Evolutionary conservation across 345 rosid species (phyloP).

Genomic region (Lumnitzera littorea): DNA sequence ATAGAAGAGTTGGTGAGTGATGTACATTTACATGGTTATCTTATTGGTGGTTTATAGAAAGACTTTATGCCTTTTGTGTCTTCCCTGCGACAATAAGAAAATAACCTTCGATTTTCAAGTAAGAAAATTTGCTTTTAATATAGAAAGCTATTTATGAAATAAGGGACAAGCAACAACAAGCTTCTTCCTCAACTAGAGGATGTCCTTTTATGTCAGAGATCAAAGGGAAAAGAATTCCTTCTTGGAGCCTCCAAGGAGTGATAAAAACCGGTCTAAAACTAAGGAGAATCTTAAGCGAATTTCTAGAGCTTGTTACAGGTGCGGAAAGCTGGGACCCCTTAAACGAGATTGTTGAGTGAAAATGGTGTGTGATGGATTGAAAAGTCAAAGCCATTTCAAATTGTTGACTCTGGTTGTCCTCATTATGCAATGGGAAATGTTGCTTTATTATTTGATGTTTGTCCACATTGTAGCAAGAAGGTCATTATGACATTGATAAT

Average conservation of each 20-base stretch:
- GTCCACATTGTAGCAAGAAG: background rate
- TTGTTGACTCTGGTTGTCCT: constrained; percentile 8
- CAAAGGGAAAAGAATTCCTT: background rate
- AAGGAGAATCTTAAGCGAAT: background rate
- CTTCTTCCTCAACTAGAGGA: background rate
- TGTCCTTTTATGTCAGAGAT: background rate
- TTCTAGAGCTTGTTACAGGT: background rate
- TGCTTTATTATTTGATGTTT: background rate
- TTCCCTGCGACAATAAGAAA: constrained; percentile 5
- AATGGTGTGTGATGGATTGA: too few species aligned
- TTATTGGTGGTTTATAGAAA: constrained; percentile 4
- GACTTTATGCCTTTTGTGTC: constrained; percentile 9
- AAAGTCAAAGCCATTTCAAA: background rate
- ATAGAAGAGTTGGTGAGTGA: background rate
- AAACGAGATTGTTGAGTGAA: background rate
- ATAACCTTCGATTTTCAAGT: constrained; percentile 8
- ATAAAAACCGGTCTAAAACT: background rate
- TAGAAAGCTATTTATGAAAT: constrained; percentile 7
- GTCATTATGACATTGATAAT: constrained; percentile 5
- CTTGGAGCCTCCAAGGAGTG: background rate
- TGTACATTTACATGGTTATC: constrained; percentile 1
- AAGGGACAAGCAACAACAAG: background rate
- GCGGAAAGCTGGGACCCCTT: constrained; percentile 2
- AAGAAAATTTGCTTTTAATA: constrained; percentile 3
- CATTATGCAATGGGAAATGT: constrained; percentile 8